Percentiles rank a stretch among this genome's conserved stretches.
phyloP scores from a whole-genome alignment of 1,139 yeast genomes.

The Yamadazyma conglobata region DNA sequence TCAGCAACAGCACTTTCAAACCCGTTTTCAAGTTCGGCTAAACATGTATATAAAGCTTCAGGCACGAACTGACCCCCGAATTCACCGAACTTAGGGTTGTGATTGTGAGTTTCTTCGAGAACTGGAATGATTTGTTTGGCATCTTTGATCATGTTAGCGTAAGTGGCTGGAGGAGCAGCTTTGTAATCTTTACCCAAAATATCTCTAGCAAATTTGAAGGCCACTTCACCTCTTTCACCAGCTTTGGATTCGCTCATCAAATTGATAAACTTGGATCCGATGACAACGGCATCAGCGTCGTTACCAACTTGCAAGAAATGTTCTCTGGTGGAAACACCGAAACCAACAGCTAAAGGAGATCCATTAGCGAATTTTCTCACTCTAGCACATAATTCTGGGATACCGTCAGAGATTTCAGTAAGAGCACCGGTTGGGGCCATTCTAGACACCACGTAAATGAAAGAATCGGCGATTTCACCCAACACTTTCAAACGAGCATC shows the following conservation, averaged over 20 bases:
- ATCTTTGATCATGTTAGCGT: constrained; percentile 23
- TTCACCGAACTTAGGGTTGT: constrained; percentile 79
- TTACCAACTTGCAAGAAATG: constrained; percentile 80
- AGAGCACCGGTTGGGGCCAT: constrained; percentile 98
- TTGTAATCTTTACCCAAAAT: constrained; percentile 62
- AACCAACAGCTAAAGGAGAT: constrained; percentile 92
- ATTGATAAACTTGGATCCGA: constrained; percentile 82
- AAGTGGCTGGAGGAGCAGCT: constrained; percentile 29
- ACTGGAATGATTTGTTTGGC: constrained; percentile 30
- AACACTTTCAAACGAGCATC: constrained; percentile 78
- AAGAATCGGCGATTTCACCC: constrained; percentile 87
- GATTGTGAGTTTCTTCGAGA: constrained; percentile 55
- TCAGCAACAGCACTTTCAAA: constrained; percentile 87
- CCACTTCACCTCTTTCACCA: constrained; percentile 58
- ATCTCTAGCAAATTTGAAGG: constrained; percentile 62
- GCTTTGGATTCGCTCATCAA: constrained; percentile 61
- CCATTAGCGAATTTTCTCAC: constrained; percentile 73
- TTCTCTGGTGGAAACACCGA: constrained; percentile 92
- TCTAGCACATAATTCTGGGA: constrained; percentile 66
- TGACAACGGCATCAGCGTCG: constrained; percentile 89
- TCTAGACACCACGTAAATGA: constrained; percentile 91
- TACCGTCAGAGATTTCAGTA: constrained; percentile 57
- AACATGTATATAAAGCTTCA: constrained; percentile 89
- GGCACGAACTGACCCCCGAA: constrained; percentile 99
- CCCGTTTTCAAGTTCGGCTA: constrained; percentile 81